Evolutionary conservation across 192 early-diverging fungal species (phyloP).

Genomic region (Mortierella alpina): DNA sequence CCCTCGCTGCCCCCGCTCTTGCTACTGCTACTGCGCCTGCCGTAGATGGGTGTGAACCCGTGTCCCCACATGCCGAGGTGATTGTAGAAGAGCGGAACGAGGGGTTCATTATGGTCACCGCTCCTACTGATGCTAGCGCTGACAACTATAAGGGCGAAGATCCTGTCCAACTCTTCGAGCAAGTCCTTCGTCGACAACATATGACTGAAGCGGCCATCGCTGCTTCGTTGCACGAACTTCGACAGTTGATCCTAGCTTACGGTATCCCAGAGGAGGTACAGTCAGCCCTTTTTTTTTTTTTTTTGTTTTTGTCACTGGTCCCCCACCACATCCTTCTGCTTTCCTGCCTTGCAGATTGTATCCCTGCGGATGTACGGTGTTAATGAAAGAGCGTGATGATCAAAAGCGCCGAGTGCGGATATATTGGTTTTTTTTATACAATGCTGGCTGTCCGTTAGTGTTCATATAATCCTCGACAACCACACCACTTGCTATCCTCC

Average conservation of each 20-base stretch:
- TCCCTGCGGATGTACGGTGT: too few relatives aligned
- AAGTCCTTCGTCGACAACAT: conserved; percentile 62
- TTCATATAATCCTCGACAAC: too few relatives aligned
- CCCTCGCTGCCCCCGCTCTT: neutral
- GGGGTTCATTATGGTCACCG: neutral
- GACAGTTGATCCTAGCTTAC: conserved; percentile 66
- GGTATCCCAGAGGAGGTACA: conserved; percentile 68
- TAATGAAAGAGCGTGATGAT: too few relatives aligned
- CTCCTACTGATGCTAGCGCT: neutral
- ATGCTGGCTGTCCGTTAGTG: too few relatives aligned
- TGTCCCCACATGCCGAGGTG: conserved; percentile 3
- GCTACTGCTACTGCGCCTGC: neutral
- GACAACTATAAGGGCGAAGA: conserved; percentile 6
- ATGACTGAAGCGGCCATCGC: conserved; percentile 66
- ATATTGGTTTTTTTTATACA: too few relatives aligned
- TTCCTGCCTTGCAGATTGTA: neutral
- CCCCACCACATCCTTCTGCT: neutral
- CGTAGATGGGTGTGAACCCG: too few relatives aligned
- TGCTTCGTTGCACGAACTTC: conserved; percentile 63
- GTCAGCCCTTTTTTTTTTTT: conserved; percentile 9
- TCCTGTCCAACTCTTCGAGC: conserved; percentile 49
- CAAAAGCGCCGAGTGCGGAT: too few relatives aligned
- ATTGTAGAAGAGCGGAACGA: neutral
- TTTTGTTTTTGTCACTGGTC: conserved; percentile 10
- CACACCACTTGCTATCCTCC: neutral